Evolutionary conservation across 1,139 yeast species (phyloP), one percentile per base, ranked within the genome.

Genomic region (Saccharomyces pastorianus): DNA sequence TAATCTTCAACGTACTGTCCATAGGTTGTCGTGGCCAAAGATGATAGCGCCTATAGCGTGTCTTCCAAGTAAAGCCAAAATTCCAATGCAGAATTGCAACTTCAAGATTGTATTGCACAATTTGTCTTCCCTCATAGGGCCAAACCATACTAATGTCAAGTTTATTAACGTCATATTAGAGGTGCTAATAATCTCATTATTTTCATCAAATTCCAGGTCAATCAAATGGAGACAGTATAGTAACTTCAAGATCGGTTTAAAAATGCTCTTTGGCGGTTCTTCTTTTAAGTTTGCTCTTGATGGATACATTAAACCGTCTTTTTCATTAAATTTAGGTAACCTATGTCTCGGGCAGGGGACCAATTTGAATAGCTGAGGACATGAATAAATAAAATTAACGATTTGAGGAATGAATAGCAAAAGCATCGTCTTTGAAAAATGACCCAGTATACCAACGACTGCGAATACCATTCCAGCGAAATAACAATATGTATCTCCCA

Each of bases 401-500:
- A 93, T 88, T 71, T 93, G 99, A 1, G 98, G 98, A 41, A 88
- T 73, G 68, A 93, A 85, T 68, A 93, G 85, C 42, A 91, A 72
- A 69, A 93, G 74, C 62, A 93, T 76, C 0, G 99, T 93, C 71
- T 93, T 93, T 50, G 97, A 88, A 69, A 91, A 95, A 73, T 93
- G 99, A 1, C 98, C 98, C 57, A 89, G 78, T 47, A 93, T 95
- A 2, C 98, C 98, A 28, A 89, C 96, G 42, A 91, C 95, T 0
- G 98, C 99, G 71, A 93, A 91, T 0, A 93, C 96, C 99, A 93
- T 93, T 3, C 99, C 99, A 32, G 96, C 89, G 70, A 93, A 90
- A 71, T 95, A 93, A 71, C 99, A 93, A 73, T 87, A 95, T 0
- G 99, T 93, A 67, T 93, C 99, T 26, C 99, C 99, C 3, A 95